These are phyloP conservation scores for Cercospora sp. DNA, from an alignment of 2,329 filamentous ascomycete species.

Conservation along the genomic window DNA sequence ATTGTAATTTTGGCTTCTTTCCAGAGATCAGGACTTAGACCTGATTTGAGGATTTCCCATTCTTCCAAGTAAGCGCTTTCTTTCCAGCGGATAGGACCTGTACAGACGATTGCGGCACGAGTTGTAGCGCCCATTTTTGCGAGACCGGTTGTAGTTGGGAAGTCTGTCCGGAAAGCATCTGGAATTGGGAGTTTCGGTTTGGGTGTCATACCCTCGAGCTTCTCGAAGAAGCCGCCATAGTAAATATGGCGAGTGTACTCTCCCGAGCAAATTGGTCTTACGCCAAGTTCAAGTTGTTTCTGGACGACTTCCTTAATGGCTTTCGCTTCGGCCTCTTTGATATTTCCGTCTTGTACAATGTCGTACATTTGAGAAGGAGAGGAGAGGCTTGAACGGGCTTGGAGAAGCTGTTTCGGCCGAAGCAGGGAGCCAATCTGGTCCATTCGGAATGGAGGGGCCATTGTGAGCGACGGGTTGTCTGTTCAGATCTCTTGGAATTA, in stretches of 20 bases:
- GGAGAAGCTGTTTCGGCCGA: constrained; percentile 61
- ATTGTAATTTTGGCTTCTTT: constrained; percentile 32
- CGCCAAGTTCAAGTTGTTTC: constrained; percentile 61
- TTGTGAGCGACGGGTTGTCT: not conserved
- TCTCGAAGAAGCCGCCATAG: constrained; percentile 35
- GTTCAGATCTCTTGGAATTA: not conserved
- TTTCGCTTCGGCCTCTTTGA: constrained; percentile 63
- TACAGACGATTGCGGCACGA: constrained; percentile 30
- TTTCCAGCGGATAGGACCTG: constrained; percentile 27
- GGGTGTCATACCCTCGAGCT: constrained; percentile 26
- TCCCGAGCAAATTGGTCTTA: constrained; percentile 65
- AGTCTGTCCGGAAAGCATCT: constrained; percentile 29
- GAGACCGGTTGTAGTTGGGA: constrained; percentile 29
- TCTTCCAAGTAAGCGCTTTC: constrained; percentile 30
- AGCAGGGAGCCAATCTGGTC: constrained; percentile 72
- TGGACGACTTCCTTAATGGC: constrained; percentile 65
- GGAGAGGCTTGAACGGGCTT: constrained; percentile 49
- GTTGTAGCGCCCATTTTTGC: constrained; percentile 25
- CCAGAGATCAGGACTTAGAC: constrained; percentile 20
- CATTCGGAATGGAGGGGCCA: constrained; percentile 62
- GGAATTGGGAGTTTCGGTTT: constrained; percentile 22
- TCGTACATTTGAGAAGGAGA: constrained; percentile 57
- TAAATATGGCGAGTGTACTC: constrained; percentile 55
- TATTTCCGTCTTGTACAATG: constrained; percentile 37
- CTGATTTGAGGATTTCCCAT: constrained; percentile 27